These are phyloP conservation scores for Aspergillus sp. DNA, from an alignment of 2,329 filamentous ascomycete species.

Conservation along the genomic window DNA sequence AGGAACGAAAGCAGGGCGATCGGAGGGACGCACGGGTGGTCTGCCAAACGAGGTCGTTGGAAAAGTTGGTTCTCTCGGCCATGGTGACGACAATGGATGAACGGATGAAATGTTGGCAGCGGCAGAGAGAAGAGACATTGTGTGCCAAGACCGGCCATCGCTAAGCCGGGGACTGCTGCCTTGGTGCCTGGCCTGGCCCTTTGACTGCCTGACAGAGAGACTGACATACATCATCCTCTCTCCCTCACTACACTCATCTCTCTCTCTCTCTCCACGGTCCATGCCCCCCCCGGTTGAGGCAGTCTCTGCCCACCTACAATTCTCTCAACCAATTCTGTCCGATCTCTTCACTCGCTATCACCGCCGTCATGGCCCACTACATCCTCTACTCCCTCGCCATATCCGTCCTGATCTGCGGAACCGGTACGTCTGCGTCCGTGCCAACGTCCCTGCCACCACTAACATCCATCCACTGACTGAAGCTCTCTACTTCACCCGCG, in stretches of 20 bases:
- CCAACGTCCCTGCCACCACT: neutral
- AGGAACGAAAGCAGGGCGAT: too few species aligned
- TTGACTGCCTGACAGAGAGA: too few species aligned
- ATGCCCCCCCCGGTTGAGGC: constrained; percentile 5
- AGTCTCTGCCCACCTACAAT: constrained; percentile 6
- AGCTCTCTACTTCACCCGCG: constrained; percentile 73
- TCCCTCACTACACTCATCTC: too few species aligned
- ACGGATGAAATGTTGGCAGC: constrained; percentile 13
- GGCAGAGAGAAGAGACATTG: constrained; percentile 13
- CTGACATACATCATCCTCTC: too few species aligned
- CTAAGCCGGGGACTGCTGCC: constrained; percentile 22
- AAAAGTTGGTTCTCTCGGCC: constrained; percentile 61
- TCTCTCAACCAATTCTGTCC: neutral
- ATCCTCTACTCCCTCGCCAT: constrained; percentile 70
- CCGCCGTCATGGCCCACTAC: constrained; percentile 55
- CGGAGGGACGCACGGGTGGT: constrained; percentile 80
- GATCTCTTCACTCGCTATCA: neutral
- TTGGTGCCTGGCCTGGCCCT: too few species aligned
- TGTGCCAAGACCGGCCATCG: constrained; percentile 25
- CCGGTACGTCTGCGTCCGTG: constrained; percentile 42
- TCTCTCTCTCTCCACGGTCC: constrained; percentile 1
- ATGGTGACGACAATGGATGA: constrained; percentile 21
- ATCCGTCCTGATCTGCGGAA: constrained; percentile 60
- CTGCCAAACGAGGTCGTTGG: constrained; percentile 89
- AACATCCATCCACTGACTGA: constrained; percentile 2